A percentile compares a stretch with the other conserved stretches of the same genome.
Conservation (phyloP, 441 rosid genomes). For the Bocquillonia castaneifolia region DNA sequence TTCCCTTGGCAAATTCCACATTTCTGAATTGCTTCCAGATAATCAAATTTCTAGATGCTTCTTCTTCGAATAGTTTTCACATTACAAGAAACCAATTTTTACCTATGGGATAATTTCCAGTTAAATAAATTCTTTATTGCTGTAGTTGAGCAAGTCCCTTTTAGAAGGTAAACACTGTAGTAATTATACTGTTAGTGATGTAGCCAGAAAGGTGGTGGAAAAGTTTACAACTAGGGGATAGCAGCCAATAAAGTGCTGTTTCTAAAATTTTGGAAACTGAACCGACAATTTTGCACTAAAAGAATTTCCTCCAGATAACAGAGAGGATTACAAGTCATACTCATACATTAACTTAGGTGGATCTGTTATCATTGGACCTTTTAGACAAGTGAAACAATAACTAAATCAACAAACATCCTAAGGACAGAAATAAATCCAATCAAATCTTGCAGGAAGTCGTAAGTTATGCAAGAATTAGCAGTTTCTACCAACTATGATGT, state of each 20-base stretch:
- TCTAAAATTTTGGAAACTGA: background rate
- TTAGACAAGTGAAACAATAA: background rate
- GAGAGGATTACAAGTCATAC: no score
- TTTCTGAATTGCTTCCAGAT: background rate
- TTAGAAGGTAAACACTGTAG: background rate
- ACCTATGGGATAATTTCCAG: background rate
- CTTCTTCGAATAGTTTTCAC: background rate
- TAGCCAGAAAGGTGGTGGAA: background rate
- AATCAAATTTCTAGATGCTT: background rate
- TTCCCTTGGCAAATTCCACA: background rate
- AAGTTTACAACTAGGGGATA: no score
- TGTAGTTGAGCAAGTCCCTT: background rate
- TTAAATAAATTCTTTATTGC: background rate
- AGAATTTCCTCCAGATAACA: background rate
- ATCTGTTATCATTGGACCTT: background rate
- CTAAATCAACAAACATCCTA: background rate
- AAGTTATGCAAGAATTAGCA: background rate
- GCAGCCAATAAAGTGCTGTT: background rate
- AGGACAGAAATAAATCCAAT: background rate
- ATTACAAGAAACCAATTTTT: background rate
- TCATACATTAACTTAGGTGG: no score
- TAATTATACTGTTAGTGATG: background rate
- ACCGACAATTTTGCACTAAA: no score
- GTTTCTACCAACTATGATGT: constrained; percentile 11
- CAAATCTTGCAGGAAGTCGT: background rate